Base-by-base conservation (phyloP, 2,329 filamentous ascomycete species). In the Fusarium nanum region DNA sequence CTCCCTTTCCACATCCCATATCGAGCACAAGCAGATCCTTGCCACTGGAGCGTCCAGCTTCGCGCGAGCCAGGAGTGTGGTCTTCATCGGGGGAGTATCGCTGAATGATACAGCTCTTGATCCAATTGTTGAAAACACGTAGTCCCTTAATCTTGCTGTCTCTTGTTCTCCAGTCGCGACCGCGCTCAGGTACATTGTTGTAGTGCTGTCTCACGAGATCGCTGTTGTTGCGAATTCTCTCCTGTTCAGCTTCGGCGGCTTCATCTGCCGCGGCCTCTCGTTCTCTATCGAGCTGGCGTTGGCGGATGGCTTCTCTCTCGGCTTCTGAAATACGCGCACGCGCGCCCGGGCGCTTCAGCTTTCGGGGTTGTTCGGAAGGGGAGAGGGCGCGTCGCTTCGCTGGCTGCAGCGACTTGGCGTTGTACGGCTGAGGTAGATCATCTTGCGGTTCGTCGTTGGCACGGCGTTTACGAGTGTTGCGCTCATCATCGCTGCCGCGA, bases 111-210 rank as follows among this genome's bases (percentile, higher is more conserved):
- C 93, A 95, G 77, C 93, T 97, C 85, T 99, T 99, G 82, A 99
- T 88, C 96, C 96, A 99, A 81, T 99, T 99, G 83, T 99, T 99
- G 85, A 97, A 96, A 72, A 92, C 93, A 56, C 96, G 89, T 56
- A 99, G 84, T 1, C 96, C 96, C 82, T 97, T 97, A 84, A 99
- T 99, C 76, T 93, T 92, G 80, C 93, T 97, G 76, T 97, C 94
- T 9, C 93, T 97, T 78, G 92, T 93, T 52, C 96, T 89, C 95
- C 96, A 99, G 76, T 98, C 94, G 56, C 95, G 89, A 14, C 96
- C 96, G 30, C 94, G 89, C 83, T 99, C 92, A 1, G 95, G 95
- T 0, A 98, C 95, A 40, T 92, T 91, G 81, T 99, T 99, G 86
- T 99, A 99, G 81, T 98, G 95, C 71, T 97, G 91, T 53, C 91